phyloP scores from a whole-genome alignment of 371 early-diverging fungal genomes.

The Batrachochytrium dendrobatidis region DNA sequence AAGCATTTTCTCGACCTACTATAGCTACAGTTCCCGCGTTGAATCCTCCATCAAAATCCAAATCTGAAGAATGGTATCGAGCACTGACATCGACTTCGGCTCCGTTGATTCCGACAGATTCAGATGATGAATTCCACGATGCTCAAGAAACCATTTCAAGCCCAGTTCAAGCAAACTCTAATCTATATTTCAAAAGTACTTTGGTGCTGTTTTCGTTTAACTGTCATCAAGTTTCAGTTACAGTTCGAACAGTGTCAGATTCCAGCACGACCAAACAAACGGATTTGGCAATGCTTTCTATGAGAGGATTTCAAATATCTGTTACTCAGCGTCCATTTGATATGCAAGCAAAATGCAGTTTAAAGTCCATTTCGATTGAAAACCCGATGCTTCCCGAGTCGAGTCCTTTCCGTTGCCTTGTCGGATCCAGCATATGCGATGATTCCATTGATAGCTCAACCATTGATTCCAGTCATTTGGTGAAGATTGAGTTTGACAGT shows the following conservation, averaged over 20 bases:
- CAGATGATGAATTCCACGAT: conserved; percentile 18
- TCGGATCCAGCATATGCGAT: background rate
- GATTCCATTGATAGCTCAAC: background rate
- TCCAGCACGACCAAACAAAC: background rate
- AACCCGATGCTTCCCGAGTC: background rate
- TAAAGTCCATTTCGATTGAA: background rate
- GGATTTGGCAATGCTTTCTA: background rate
- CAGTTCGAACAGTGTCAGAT: background rate
- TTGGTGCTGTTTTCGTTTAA: background rate
- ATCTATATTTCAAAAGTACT: too few species aligned
- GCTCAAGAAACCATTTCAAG: background rate
- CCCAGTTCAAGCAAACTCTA: background rate
- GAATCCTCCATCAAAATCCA: background rate
- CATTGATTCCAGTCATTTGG: background rate
- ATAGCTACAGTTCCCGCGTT: background rate
- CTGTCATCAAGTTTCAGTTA: background rate
- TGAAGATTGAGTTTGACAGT: background rate
- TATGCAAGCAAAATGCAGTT: background rate
- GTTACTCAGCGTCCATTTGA: background rate
- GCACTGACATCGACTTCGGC: background rate
- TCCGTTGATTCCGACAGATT: conserved; percentile 11
- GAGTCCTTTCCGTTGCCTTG: background rate
- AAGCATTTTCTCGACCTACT: conserved; percentile 5
- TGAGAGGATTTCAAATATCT: background rate
- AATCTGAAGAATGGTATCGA: conserved; percentile 1